Evolutionary conservation across 192 early-diverging fungal genomes (phyloP).

Genomic region (Coemansia sp.): DNA sequence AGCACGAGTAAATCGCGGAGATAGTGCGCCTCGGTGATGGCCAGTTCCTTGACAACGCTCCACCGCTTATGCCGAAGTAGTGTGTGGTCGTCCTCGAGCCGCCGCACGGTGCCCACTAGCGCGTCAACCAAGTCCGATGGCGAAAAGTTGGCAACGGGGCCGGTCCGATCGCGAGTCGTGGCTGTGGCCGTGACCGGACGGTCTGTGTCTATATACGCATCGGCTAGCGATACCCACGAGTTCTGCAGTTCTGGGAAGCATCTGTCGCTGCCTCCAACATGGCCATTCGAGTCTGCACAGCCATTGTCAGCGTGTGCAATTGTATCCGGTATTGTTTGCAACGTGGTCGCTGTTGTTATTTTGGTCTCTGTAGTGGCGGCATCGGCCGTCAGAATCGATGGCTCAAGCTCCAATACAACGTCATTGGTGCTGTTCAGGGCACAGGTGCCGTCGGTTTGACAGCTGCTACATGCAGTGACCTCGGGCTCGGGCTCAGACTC

Average conservation of each 20-base stretch:
- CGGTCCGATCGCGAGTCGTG: not conserved
- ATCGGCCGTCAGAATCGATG: not conserved
- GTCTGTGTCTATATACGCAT: conserved; percentile 4
- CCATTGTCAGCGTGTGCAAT: conserved; percentile 1
- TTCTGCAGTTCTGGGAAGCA: conserved; percentile 9
- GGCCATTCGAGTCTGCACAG: not conserved
- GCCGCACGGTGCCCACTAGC: conserved; percentile 37
- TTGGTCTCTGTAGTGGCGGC: not conserved
- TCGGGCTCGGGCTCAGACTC: not conserved
- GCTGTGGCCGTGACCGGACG: not conserved
- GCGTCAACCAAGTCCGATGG: conserved; percentile 40
- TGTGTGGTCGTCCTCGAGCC: conserved; percentile 46
- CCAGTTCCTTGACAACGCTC: conserved; percentile 69
- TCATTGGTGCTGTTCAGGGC: not conserved
- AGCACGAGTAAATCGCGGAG: conserved; percentile 72
- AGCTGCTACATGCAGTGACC: not conserved
- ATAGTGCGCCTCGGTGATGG: conserved; percentile 71
- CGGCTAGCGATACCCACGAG: conserved; percentile 14
- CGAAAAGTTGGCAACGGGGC: conserved; percentile 14
- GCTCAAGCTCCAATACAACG: not conserved
- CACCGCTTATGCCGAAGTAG: conserved; percentile 57
- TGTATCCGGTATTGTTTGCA: not conserved
- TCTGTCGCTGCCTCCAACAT: not conserved
- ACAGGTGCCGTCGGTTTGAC: not conserved
- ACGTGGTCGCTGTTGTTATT: not conserved